Evolutionary conservation across 2,329 filamentous ascomycete species (phyloP).

Genomic region (Aspergillus sp.): DNA sequence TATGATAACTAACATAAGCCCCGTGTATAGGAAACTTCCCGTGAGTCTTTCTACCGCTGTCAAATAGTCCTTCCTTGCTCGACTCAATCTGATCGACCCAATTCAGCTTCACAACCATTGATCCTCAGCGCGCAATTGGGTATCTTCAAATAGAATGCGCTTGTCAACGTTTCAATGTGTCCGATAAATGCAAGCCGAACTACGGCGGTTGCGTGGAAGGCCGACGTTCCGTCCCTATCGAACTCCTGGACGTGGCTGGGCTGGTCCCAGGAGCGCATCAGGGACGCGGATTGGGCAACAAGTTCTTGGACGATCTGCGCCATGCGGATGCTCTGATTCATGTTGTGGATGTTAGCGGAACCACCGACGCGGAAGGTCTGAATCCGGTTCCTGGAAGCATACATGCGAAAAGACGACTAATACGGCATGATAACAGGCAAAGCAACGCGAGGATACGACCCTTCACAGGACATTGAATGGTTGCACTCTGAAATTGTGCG

Average conservation of each 20-base stretch:
- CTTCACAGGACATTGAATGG: conserved; percentile 94
- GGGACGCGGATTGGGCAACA: conserved; percentile 89
- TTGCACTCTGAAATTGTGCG: conserved; percentile 87
- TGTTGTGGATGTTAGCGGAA: conserved; percentile 93
- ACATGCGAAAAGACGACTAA: conserved; percentile 3
- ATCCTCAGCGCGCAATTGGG: conserved; percentile 91
- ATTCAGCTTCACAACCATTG: conserved; percentile 91
- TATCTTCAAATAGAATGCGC: conserved; percentile 97
- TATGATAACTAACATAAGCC: conserved; percentile 20
- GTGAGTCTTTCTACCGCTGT: conserved; percentile 53
- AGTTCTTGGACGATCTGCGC: conserved; percentile 92
- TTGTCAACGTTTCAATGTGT: conserved; percentile 71
- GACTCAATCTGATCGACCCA: conserved; percentile 8
- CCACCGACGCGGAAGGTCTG: conserved; percentile 85
- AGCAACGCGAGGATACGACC: conserved; percentile 92
- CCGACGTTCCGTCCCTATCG: conserved; percentile 89
- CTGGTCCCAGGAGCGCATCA: conserved; percentile 93
- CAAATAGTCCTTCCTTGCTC: neutral
- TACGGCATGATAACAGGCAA: conserved; percentile 57
- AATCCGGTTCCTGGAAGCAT: neutral
- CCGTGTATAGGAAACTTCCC: conserved; percentile 79
- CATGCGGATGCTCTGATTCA: conserved; percentile 96
- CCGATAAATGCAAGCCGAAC: conserved; percentile 84
- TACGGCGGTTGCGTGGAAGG: conserved; percentile 84
- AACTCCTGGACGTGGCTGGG: conserved; percentile 95